phyloP scores from a whole-genome alignment of 2,329 filamentous ascomycete species.

The Pseudogymnoascus sp. region DNA sequence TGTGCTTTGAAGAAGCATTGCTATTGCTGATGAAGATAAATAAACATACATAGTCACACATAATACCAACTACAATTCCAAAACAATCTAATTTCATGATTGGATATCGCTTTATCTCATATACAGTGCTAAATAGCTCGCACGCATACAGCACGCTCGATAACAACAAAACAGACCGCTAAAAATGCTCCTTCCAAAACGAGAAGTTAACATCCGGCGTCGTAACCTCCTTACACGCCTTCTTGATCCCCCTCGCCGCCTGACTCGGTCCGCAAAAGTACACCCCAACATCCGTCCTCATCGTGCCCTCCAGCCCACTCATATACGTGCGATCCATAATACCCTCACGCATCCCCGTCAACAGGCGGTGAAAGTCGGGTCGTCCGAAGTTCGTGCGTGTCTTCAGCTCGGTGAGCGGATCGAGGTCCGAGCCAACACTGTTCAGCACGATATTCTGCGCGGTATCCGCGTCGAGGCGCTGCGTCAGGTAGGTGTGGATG shows the following conservation, averaged over 20 bases:
- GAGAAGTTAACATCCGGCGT: slow-evolving; percentile 80
- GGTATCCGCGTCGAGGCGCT: slow-evolving; percentile 84
- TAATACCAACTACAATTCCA: neutral
- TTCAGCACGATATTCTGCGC: slow-evolving; percentile 96
- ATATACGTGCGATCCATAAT: slow-evolving; percentile 82
- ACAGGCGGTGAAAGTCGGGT: slow-evolving; percentile 77
- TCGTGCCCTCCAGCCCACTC: slow-evolving; percentile 66
- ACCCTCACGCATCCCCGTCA: slow-evolving; percentile 79
- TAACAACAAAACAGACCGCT: slow-evolving; percentile 18
- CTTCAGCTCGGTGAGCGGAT: slow-evolving; percentile 87
- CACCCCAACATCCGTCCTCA: slow-evolving; percentile 82
- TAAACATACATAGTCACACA: neutral
- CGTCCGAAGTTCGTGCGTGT: slow-evolving; percentile 90
- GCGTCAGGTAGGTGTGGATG: slow-evolving; percentile 96
- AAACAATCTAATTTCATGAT: neutral
- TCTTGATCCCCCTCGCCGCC: slow-evolving; percentile 74
- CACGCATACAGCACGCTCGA: neutral
- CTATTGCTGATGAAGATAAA: neutral
- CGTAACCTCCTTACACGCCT: slow-evolving; percentile 67
- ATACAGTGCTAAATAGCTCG: neutral
- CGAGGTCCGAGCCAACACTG: slow-evolving; percentile 77
- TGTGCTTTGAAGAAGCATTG: neutral
- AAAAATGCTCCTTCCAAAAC: slow-evolving; percentile 98
- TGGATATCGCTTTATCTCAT: neutral
- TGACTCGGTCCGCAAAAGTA: slow-evolving; percentile 67